These are phyloP conservation scores for Penicillium manginii DNA, from an alignment of 495 filamentous ascomycete species.

Conservation along the genomic window DNA sequence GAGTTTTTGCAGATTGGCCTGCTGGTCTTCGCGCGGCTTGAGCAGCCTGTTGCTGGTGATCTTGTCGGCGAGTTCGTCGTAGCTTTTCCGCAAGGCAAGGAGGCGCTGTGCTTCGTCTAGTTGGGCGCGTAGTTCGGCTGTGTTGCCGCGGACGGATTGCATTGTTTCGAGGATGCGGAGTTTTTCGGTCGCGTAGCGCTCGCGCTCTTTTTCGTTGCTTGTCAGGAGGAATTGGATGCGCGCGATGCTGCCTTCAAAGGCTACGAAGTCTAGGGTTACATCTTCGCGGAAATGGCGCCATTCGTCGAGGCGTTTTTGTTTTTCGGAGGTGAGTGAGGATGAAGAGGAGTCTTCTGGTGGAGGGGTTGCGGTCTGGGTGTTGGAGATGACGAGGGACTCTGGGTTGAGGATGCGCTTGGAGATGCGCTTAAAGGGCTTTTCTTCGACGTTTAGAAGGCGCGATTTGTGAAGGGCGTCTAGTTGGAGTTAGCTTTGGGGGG, in stretches of 20 bases:
- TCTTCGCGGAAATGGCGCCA: conserved; percentile 74
- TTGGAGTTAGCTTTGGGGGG: conserved; percentile 24
- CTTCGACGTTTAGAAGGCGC: conserved; percentile 88
- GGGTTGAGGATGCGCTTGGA: conserved; percentile 75
- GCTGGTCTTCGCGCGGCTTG: conserved; percentile 81
- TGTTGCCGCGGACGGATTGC: conserved; percentile 76
- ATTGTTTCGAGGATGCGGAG: conserved; percentile 73
- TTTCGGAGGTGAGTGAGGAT: conserved; percentile 33
- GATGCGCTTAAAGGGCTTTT: conserved; percentile 89
- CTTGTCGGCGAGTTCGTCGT: conserved; percentile 82
- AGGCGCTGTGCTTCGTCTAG: conserved; percentile 76
- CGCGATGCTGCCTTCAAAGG: conserved; percentile 83
- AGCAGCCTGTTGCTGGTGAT: conserved; percentile 83
- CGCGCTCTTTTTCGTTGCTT: conserved; percentile 82
- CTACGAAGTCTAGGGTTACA: conserved; percentile 84
- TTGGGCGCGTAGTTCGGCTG: conserved; percentile 66
- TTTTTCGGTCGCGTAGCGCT: conserved; percentile 83
- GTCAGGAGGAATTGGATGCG: conserved; percentile 85
- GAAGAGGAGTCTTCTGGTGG: conserved; percentile 65
- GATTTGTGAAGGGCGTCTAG: conserved; percentile 85
- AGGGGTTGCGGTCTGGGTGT: conserved; percentile 66
- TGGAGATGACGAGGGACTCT: conserved; percentile 58
- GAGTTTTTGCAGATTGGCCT: conserved; percentile 74
- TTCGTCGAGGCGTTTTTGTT: conserved; percentile 55
- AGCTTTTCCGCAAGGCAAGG: conserved; percentile 78